Evolutionary conservation across 2,329 filamentous ascomycete genomes (phyloP).

Genomic region (Aureobasidium namibiae): DNA sequence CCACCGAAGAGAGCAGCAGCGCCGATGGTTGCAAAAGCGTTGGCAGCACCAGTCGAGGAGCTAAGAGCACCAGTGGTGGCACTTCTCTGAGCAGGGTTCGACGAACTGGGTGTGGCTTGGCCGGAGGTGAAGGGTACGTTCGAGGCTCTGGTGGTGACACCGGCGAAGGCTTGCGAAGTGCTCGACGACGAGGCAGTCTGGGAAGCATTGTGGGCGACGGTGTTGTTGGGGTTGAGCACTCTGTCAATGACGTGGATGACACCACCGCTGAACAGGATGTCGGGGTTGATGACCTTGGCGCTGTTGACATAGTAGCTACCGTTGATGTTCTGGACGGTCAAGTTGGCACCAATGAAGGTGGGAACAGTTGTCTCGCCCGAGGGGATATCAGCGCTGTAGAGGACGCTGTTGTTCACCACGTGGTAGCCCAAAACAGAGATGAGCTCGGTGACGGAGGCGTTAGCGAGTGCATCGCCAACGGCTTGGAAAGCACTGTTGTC

Average conservation of each 20-base stretch:
- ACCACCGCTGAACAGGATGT: slow-evolving; percentile 38
- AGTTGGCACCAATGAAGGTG: slow-evolving; percentile 29
- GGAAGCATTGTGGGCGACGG: slow-evolving; percentile 24
- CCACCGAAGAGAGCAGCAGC: slow-evolving; percentile 27
- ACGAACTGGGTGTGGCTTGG: slow-evolving; percentile 38
- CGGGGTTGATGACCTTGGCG: slow-evolving; percentile 33
- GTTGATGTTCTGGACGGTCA: slow-evolving; percentile 33
- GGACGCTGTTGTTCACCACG: slow-evolving; percentile 47
- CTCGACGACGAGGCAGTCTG: slow-evolving; percentile 30
- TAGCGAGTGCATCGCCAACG: slow-evolving; percentile 45
- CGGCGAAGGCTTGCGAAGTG: slow-evolving; percentile 45
- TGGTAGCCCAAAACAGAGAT: slow-evolving; percentile 55
- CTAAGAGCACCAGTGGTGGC: slow-evolving; percentile 15
- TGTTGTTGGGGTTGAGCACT: slow-evolving; percentile 51
- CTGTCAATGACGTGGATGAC: slow-evolving; percentile 47
- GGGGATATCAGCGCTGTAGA: slow-evolving; percentile 33
- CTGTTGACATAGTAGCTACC: slow-evolving; percentile 36
- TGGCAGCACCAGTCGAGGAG: slow-evolving; percentile 24
- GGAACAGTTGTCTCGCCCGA: slow-evolving; percentile 19
- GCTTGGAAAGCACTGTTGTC: slow-evolving; percentile 51
- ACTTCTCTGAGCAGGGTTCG: slow-evolving; percentile 20
- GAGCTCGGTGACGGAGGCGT: slow-evolving; percentile 42
- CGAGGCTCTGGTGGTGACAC: slow-evolving; percentile 40
- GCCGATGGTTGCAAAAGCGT: slow-evolving; percentile 18
- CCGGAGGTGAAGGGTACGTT: slow-evolving; percentile 49